Evolutionary conservation across 2,329 filamentous ascomycete genomes (phyloP).

Genomic region (Ophiostoma angusticollis): DNA sequence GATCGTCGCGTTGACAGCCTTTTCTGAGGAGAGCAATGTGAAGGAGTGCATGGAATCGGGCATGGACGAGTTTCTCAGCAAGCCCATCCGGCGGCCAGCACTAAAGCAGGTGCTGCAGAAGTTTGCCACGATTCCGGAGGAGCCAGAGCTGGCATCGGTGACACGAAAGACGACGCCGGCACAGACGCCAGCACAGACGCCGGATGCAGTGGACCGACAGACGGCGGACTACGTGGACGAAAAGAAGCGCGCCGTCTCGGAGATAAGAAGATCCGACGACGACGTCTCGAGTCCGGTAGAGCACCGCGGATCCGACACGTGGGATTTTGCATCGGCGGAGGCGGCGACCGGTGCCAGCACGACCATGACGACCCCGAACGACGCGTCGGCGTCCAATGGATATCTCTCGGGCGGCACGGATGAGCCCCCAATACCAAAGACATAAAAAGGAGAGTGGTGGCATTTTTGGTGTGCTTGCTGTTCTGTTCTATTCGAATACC

Average conservation of each 20-base stretch:
- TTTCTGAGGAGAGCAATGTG: conserved; percentile 80
- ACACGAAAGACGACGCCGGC: conserved; percentile 22
- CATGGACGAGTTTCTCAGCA: conserved; percentile 79
- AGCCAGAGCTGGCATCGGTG: conserved; percentile 34
- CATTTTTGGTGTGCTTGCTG: too few relatives aligned
- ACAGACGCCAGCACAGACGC: conserved; percentile 10
- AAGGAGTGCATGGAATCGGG: conserved; percentile 77
- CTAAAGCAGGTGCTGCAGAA: conserved; percentile 78
- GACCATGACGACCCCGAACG: conserved; percentile 2
- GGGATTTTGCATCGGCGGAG: background rate
- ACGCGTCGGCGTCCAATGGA: background rate
- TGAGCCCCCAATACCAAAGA: background rate
- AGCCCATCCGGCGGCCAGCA: conserved; percentile 67
- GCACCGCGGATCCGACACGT: background rate
- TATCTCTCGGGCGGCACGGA: background rate
- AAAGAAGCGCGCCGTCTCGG: background rate
- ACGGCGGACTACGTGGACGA: background rate
- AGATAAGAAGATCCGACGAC: background rate
- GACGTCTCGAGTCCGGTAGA: background rate
- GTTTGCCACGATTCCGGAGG: conserved; percentile 69
- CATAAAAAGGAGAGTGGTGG: too few relatives aligned
- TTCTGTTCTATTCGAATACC: too few relatives aligned
- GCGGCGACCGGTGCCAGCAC: conserved; percentile 2
- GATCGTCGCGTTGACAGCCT: conserved; percentile 83
- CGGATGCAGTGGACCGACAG: background rate